Conservation (phyloP, 1,139 yeast species). For the Geotrichum cucujoidarum region DNA sequence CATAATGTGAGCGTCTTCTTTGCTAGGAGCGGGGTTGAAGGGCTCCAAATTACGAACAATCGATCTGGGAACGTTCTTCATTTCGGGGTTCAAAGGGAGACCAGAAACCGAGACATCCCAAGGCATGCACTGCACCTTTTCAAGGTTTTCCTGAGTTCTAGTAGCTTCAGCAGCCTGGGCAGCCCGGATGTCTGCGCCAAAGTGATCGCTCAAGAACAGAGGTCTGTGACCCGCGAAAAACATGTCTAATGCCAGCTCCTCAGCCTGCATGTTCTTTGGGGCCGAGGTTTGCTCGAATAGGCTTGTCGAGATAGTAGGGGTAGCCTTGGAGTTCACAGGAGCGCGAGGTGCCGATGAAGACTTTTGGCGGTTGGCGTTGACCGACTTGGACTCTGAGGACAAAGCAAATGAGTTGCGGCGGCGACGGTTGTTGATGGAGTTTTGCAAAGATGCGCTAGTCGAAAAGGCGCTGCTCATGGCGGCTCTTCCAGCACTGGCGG, state of each 20-base stretch:
- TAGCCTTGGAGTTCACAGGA: constrained; percentile 9
- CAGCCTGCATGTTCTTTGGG: constrained; percentile 14
- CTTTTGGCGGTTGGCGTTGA: constrained; percentile 10
- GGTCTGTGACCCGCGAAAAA: constrained; percentile 35
- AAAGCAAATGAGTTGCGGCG: constrained; percentile 17
- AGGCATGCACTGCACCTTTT: constrained; percentile 21
- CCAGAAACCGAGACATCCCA: constrained; percentile 27
- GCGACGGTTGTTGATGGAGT: constrained; percentile 6
- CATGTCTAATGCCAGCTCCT: constrained; percentile 29
- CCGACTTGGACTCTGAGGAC: constrained; percentile 10
- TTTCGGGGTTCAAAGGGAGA: constrained; percentile 22
- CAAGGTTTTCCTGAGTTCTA: constrained; percentile 3
- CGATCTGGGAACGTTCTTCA: constrained; percentile 25
- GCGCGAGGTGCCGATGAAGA: constrained; percentile 20
- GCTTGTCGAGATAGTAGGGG: constrained; percentile 10
- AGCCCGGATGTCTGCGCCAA: constrained; percentile 5
- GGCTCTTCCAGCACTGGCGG: neutral
- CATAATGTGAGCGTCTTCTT: constrained; percentile 16
- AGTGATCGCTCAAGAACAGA: constrained; percentile 25
- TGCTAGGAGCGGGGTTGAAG: constrained; percentile 20
- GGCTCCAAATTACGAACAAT: constrained; percentile 24
- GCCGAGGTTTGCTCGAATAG: constrained; percentile 14
- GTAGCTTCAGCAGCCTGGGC: constrained; percentile 1
- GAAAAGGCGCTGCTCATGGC: constrained; percentile 7
- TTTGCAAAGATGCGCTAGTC: neutral